A percentile compares a stretch with the other conserved stretches of the same genome.
These are phyloP conservation scores for Candida arabinofermentans DNA, from an alignment of 805 yeast genomes.

Conservation along the genomic window DNA sequence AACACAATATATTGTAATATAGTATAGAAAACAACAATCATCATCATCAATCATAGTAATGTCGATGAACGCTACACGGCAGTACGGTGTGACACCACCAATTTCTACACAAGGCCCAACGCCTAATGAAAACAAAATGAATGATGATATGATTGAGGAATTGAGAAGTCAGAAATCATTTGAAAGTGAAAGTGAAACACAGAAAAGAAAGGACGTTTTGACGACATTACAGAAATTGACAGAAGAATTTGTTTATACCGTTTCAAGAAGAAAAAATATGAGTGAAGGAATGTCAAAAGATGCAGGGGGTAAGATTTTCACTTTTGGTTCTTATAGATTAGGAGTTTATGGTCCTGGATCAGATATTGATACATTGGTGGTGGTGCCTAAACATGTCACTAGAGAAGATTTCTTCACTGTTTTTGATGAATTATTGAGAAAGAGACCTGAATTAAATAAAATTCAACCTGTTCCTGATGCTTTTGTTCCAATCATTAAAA, in stretches of 20 bases:
- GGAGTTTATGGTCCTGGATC: conserved; percentile 99
- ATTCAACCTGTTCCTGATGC: conserved; percentile 95
- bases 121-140: conserved; percentile 68
- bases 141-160: conserved; percentile 74
- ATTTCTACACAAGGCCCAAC: conserved; percentile 85
- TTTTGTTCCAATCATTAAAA: conserved; percentile 92
- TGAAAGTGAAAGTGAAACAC: conserved; percentile 81
- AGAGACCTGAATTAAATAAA: conserved; percentile 82
- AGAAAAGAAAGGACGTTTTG: conserved; percentile 73
- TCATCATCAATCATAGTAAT: too few species aligned
- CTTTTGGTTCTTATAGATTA: conserved; percentile 88
- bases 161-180: conserved; percentile 81
- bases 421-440: conserved; percentile 64
- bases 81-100: conserved; percentile 76
- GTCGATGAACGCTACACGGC: conserved; percentile 13
- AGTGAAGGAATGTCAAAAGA: conserved; percentile 96
- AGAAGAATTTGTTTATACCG: conserved; percentile 78
- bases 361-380: conserved; percentile 95
- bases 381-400: conserved; percentile 92
- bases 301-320: conserved; percentile 97
- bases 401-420: conserved; percentile 87
- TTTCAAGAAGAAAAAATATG: conserved; percentile 82
- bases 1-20: too few species aligned
- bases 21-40: too few species aligned
- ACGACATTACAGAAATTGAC: conserved; percentile 67